Conservation (phyloP, 305 asterid species). For the Fraxinus greggii region DNA sequence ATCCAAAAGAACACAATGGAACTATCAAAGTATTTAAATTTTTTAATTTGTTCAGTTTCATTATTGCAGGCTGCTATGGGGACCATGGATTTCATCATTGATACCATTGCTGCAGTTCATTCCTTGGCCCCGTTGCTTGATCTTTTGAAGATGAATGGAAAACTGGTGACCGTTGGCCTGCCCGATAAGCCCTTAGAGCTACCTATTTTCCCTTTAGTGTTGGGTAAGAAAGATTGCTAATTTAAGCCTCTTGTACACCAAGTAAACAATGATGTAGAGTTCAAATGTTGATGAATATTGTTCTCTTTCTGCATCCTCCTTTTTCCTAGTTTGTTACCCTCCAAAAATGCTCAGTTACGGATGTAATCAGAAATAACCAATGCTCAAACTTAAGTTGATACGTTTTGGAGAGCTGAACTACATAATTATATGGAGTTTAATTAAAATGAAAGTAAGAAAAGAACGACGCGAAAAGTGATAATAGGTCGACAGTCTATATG, state of each 20-base stretch:
- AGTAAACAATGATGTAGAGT: neutral
- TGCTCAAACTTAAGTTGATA: neutral
- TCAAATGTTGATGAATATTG: neutral
- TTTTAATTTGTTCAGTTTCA: neutral
- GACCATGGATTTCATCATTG: constrained; percentile 66
- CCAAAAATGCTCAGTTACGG: neutral
- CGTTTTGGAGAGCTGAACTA: neutral
- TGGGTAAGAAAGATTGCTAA: constrained; percentile 37
- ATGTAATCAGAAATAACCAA: neutral
- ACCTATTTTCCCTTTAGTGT: constrained; percentile 53
- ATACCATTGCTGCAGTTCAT: constrained; percentile 58
- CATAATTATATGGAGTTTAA: neutral
- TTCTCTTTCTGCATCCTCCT: neutral
- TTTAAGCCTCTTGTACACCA: neutral
- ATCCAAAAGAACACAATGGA: neutral
- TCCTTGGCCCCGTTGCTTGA: constrained; percentile 48
- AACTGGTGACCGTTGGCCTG: constrained; percentile 55
- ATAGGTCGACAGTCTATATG: neutral
- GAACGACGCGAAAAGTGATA: neutral
- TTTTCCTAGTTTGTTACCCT: neutral
- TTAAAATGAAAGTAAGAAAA: neutral
- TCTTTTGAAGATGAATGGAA: constrained; percentile 58
- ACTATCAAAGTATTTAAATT: neutral
- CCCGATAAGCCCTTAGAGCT: constrained; percentile 63
- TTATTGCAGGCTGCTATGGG: constrained; percentile 48